Evolutionary conservation across 169 alveolate species (phyloP).

Genomic region (Theileria orientalis): DNA sequence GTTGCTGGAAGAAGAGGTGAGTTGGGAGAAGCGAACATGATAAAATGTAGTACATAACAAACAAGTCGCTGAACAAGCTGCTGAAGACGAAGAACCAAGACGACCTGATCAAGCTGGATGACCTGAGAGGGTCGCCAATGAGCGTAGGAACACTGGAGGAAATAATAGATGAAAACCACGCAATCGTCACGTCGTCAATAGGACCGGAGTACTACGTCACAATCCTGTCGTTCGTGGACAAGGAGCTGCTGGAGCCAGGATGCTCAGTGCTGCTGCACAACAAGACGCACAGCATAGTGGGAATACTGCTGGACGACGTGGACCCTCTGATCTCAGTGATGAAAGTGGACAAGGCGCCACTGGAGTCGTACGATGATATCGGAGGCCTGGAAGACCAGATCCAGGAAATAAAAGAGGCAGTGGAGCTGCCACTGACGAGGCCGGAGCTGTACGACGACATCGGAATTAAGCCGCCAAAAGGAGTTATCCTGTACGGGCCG

Average conservation of each 20-base stretch:
- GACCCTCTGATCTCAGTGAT: slow-evolving; percentile 95
- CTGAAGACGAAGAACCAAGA: slow-evolving; percentile 74
- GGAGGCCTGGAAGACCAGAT: slow-evolving; percentile 99
- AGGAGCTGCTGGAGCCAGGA: slow-evolving; percentile 97
- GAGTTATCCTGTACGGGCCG: slow-evolving; percentile 91
- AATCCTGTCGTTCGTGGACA: slow-evolving; percentile 97
- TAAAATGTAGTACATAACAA: slow-evolving; percentile 83
- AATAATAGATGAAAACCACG: slow-evolving; percentile 96
- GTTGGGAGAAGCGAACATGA: slow-evolving; percentile 79
- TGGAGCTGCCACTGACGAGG: slow-evolving; percentile 97
- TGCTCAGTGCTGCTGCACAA: slow-evolving; percentile 95
- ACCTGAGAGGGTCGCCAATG: slow-evolving; percentile 97
- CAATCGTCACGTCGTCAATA: slow-evolving; percentile 96
- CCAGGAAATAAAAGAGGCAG: slow-evolving; percentile 91
- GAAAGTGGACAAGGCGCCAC: slow-evolving; percentile 98
- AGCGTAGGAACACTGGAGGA: slow-evolving; percentile 98
- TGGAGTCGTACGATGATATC: slow-evolving; percentile 98
- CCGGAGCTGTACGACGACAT: slow-evolving; percentile 99
- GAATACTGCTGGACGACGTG: slow-evolving; percentile 96
- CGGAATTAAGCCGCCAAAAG: slow-evolving; percentile 96
- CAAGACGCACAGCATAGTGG: slow-evolving; percentile 95
- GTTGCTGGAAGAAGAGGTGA: slow-evolving; percentile 93
- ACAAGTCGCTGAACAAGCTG: slow-evolving; percentile 81
- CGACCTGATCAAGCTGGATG: slow-evolving; percentile 90
- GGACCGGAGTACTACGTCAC: slow-evolving; percentile 98